These are phyloP conservation scores for Anisodus tanguticus DNA, from an alignment of 257 asterid species.

Conservation along the genomic window DNA sequence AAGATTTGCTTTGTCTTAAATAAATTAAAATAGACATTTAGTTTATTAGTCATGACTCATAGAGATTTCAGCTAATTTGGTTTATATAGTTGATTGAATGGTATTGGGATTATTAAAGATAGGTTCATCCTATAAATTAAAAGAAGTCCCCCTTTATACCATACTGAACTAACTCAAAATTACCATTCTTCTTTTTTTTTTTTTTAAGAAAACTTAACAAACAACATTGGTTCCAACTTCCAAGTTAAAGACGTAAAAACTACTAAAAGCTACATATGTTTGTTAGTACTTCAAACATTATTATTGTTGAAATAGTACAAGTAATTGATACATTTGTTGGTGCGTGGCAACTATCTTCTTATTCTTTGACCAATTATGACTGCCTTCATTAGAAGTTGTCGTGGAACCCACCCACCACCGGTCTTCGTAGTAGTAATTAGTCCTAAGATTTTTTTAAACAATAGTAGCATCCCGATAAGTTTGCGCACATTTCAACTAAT, in stretches of 20 bases:
- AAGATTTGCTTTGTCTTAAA: not conserved
- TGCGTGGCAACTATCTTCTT: not conserved
- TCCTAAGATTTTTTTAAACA: too few relatives aligned
- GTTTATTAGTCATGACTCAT: not conserved
- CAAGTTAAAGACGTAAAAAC: not conserved
- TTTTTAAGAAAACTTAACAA: not conserved
- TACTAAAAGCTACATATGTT: not conserved
- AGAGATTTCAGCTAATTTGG: not conserved
- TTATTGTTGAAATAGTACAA: not conserved
- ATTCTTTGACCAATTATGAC: conserved; percentile 1
- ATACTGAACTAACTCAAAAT: too few relatives aligned
- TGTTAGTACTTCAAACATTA: not conserved
- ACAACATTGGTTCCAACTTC: not conserved
- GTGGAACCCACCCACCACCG: not conserved
- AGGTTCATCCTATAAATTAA: too few relatives aligned
- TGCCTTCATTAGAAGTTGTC: conserved; percentile 20
- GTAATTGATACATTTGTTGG: not conserved
- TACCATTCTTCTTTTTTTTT: not conserved
- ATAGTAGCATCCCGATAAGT: too few relatives aligned
- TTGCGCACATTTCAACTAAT: too few relatives aligned
- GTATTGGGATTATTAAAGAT: too few relatives aligned
- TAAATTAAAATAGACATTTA: not conserved
- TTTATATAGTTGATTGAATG: not conserved
- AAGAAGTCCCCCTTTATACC: too few relatives aligned
- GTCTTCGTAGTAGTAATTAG: not conserved